Conservation (phyloP, 2,329 filamentous ascomycete species). For the Ophidiomyces ophidiicola region DNA sequence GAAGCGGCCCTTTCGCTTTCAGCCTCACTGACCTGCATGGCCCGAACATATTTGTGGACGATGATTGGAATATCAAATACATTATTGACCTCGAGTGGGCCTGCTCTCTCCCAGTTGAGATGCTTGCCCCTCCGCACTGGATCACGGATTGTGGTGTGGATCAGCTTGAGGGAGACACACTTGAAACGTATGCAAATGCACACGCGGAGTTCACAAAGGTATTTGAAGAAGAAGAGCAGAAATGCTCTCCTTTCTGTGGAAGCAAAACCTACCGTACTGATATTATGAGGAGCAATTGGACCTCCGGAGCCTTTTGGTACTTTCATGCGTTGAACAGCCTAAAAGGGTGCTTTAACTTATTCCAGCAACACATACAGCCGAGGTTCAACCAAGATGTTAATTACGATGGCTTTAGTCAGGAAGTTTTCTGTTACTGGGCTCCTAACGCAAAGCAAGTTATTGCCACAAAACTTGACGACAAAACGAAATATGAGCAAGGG, state of each 20-base stretch:
- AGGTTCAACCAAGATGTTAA: not conserved
- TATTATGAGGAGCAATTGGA: conserved; percentile 16
- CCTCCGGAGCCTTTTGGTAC: conserved; percentile 20
- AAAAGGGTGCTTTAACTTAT: conserved; percentile 4
- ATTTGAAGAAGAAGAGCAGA: conserved; percentile 5
- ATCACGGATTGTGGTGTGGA: conserved; percentile 17
- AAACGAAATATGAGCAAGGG: not conserved
- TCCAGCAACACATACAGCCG: conserved; percentile 1
- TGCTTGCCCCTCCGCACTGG: conserved; percentile 23
- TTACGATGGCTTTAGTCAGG: not conserved
- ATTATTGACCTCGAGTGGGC: conserved; percentile 28
- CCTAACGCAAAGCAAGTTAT: not conserved
- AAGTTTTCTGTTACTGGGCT: conserved; percentile 1
- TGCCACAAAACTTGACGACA: not conserved
- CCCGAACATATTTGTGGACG: conserved; percentile 28
- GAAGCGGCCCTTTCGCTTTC: conserved; percentile 27
- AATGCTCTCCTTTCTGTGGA: not conserved
- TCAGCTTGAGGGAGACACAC: conserved; percentile 1
- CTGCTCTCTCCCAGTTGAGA: conserved; percentile 22
- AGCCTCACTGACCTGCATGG: conserved; percentile 31
- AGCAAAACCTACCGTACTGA: conserved; percentile 1
- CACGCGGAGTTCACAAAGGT: conserved; percentile 4
- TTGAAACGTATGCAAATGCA: not conserved
- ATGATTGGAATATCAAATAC: conserved; percentile 25
- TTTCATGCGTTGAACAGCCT: conserved; percentile 3